These are phyloP conservation scores for Blastobotrys serpentis DNA, from an alignment of 1,139 yeast species.

Conservation along the genomic window DNA sequence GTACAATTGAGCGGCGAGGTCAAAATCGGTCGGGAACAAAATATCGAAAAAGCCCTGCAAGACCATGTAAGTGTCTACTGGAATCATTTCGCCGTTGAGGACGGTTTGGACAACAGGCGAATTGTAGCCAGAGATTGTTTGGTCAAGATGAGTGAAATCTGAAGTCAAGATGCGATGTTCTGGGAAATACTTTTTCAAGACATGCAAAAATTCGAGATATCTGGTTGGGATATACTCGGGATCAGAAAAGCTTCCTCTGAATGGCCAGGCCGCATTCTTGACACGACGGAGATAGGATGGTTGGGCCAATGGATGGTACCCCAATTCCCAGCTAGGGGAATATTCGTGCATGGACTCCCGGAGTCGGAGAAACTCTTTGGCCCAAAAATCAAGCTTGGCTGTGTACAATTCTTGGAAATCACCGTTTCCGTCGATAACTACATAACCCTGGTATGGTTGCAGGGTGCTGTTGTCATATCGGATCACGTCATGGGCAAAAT, in stretches of 20 bases:
- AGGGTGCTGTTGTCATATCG: constrained; percentile 70
- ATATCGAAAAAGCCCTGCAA: constrained; percentile 84
- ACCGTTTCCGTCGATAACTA: constrained; percentile 68
- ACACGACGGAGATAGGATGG: constrained; percentile 35
- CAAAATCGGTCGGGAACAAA: constrained; percentile 82
- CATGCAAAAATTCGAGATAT: constrained; percentile 62
- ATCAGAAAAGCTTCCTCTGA: constrained; percentile 65
- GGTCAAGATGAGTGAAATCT: constrained; percentile 68
- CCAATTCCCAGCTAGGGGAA: constrained; percentile 36
- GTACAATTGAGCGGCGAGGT: constrained; percentile 60
- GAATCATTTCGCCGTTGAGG: constrained; percentile 63
- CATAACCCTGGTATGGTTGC: constrained; percentile 75
- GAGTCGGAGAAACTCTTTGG: constrained; percentile 53
- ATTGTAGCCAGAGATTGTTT: constrained; percentile 62
- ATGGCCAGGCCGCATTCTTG: constrained; percentile 51
- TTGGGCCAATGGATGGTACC: constrained; percentile 42
- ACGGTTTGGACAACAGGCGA: constrained; percentile 86
- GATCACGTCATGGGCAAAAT: constrained; percentile 77
- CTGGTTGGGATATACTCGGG: constrained; percentile 85
- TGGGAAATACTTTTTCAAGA: constrained; percentile 66
- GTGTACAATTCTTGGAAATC: constrained; percentile 76
- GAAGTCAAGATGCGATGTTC: constrained; percentile 70
- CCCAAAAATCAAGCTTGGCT: constrained; percentile 64
- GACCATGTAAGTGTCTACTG: constrained; percentile 72
- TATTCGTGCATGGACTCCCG: constrained; percentile 48